These are phyloP conservation scores for Hemileccinum rubropunctum DNA, from an alignment of 768 basidiomycete species.

Conservation along the genomic window DNA sequence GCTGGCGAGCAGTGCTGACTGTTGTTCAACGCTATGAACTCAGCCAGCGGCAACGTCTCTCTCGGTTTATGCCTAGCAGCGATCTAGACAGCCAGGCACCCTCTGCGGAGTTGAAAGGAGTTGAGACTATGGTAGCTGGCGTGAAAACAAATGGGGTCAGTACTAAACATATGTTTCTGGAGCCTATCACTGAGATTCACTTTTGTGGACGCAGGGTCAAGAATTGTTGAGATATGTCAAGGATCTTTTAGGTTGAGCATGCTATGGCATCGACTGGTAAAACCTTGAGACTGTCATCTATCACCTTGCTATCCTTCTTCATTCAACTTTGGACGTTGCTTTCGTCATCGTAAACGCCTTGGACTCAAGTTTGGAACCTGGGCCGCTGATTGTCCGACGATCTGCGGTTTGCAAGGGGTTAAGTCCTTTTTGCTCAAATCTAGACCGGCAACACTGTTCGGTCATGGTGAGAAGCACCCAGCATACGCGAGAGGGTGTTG, in stretches of 20 bases:
- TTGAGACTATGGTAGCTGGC: slow-evolving; percentile 73
- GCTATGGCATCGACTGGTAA: neutral
- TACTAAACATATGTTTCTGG: slow-evolving; percentile 17
- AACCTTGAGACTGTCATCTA: neutral
- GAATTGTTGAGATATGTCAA: slow-evolving; percentile 75
- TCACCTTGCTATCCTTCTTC: neutral
- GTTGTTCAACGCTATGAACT: slow-evolving; percentile 66
- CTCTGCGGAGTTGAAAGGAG: slow-evolving; percentile 39
- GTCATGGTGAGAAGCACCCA: too few species aligned
- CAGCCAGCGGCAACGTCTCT: slow-evolving; percentile 49
- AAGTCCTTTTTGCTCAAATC: too few species aligned
- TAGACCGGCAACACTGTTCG: too few species aligned
- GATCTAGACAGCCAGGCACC: slow-evolving; percentile 32
- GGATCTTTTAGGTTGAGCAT: slow-evolving; percentile 52
- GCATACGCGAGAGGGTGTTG: too few species aligned
- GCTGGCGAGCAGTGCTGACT: slow-evolving; percentile 78
- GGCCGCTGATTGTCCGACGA: too few species aligned
- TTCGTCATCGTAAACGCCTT: too few species aligned
- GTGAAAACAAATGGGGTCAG: slow-evolving; percentile 76
- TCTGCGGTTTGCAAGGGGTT: too few species aligned
- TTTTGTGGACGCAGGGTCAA: slow-evolving; percentile 45
- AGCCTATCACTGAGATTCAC: slow-evolving; percentile 6
- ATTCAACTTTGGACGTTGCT: too few species aligned
- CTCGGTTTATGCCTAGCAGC: slow-evolving; percentile 26
- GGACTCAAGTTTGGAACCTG: too few species aligned